A percentile compares a stretch with the other conserved stretches of the same genome.
These are phyloP conservation scores for Saccharomyces mikatae DNA, from an alignment of 805 yeast genomes.

Conservation along the genomic window DNA sequence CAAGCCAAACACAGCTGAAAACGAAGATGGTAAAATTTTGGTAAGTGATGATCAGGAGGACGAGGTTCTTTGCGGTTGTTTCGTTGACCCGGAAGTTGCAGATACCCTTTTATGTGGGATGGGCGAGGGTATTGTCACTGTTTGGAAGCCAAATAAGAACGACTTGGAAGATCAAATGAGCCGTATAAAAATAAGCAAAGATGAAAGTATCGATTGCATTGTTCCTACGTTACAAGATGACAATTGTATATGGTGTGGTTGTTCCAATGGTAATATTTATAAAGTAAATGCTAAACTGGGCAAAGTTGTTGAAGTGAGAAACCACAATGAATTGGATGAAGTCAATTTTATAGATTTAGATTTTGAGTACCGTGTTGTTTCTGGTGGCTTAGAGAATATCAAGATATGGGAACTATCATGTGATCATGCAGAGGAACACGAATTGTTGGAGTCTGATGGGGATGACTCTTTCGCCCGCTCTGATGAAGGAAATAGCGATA, in stretches of 20 bases:
- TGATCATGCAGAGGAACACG: constrained; percentile 27
- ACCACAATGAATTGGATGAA: constrained; percentile 66
- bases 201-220: constrained; percentile 67
- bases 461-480: constrained; percentile 6
- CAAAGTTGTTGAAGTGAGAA: constrained; percentile 53
- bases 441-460: constrained; percentile 9
- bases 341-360: constrained; percentile 73
- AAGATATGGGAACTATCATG: constrained; percentile 59
- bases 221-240: constrained; percentile 42
- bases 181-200: constrained; percentile 59
- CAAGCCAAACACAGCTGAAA: constrained; percentile 14
- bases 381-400: constrained; percentile 76
- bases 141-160: constrained; percentile 73
- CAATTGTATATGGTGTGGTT: constrained; percentile 66
- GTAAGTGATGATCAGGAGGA: constrained; percentile 89
- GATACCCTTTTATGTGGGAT: constrained; percentile 71
- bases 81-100: constrained; percentile 55
- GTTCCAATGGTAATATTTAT: constrained; percentile 65
- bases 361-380: constrained; percentile 65
- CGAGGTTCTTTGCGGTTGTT: constrained; percentile 71
- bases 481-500: constrained; percentile 5
- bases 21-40: constrained; percentile 40
- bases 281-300: constrained; percentile 61
- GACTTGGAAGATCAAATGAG: constrained; percentile 69
- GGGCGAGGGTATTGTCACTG: constrained; percentile 82